Evolutionary conservation across 768 basidiomycete genomes (phyloP), one percentile per base, ranked within the genome.

Genomic region (Calocybe cyanea): DNA sequence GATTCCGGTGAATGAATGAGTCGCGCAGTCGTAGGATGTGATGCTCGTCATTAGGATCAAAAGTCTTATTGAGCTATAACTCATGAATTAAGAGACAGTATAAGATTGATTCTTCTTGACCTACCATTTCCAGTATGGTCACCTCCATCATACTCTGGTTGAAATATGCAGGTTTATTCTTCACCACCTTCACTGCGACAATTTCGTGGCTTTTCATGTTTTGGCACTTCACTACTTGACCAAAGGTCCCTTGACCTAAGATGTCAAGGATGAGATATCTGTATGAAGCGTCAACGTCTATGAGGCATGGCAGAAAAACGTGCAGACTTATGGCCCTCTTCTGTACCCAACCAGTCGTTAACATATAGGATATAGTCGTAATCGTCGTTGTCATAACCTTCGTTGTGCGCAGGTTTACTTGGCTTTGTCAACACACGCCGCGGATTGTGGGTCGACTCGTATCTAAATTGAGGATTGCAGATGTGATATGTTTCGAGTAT

Each of bases 101-200:
- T 32, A 2, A 37, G 23, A 4, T 21, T 28, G 10, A 4, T 37
- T 39, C 24, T n/a, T n/a, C 13, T 44, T 34, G 6, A 77, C 89
- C 50, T 45, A 94, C 94, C 68, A 98, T 71, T 63, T 98, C 92
- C 36, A 99, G 73, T 50, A 99, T 98, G 1, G 93, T 96, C 20
- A 98, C 95, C 67, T 99, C 96, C 96, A 99, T 99, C 89, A 96
- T 97, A 65, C 88, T 92, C 69, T 99, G 96, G 62, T 98, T 97
- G 67, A 96, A 93, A 71, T 99, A 99, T 0, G 96, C 96, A 4
- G 95, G 96, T 67, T 98, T 99, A 68, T 99, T 99, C 74, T 99
- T 99, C 54, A 99, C 92, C 7, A 99, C 96, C 68, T 98, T 99
- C 50, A 99, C 96, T 18, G 96, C 96, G 35, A 96, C 92, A 44